Evolutionary conservation across 768 basidiomycete species (phyloP), one percentile per base, ranked within the genome.

Genomic region (Agrocybe praecox): DNA sequence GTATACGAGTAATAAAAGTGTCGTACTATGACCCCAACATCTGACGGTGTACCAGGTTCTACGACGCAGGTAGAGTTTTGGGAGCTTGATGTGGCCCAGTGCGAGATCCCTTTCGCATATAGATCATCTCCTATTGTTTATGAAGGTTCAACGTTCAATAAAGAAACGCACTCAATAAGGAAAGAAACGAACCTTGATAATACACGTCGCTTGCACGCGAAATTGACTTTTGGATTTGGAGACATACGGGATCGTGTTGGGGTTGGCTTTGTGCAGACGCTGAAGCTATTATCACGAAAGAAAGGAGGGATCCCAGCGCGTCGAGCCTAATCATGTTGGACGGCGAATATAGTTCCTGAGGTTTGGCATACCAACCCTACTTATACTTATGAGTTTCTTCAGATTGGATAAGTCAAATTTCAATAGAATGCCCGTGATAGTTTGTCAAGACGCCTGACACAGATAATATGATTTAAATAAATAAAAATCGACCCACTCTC

Each of bases 1-100:
- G n/a, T n/a, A n/a, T n/a, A n/a, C n/a, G n/a, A 10, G n/a, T 23
- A 43, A 23, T 32, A 14, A 14, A 32, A 32, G 43, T 22, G n/a
- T 62, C 77, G 23, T 60, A 86, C 87, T 15, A 83, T 82, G 0
- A 61, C 68, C 0, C 71, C 75, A 26, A 88, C 67, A 53, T 89
- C 86, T 6, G 74, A 72, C 0, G 78, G 69, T 0, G 76, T 82
- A 10, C 80, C 82, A 2, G 86, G 86, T 60, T 86, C 82, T 9
- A 88, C 85, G 10, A 80, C 78, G 63, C 86, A 88, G 1, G 74
- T 68, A 0, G 86, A 63, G 1, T 52, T 1, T 52, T 84, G 75
- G 0, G 73, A 63, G 59, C 81, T 85, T 4, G 83, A 83, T 21
- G 67, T 67, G 0, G 81, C 78, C 81, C 80, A 87, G 56, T 87